These are phyloP conservation scores for Anthostomella pinea DNA, from an alignment of 2,329 filamentous ascomycete species.

Conservation along the genomic window DNA sequence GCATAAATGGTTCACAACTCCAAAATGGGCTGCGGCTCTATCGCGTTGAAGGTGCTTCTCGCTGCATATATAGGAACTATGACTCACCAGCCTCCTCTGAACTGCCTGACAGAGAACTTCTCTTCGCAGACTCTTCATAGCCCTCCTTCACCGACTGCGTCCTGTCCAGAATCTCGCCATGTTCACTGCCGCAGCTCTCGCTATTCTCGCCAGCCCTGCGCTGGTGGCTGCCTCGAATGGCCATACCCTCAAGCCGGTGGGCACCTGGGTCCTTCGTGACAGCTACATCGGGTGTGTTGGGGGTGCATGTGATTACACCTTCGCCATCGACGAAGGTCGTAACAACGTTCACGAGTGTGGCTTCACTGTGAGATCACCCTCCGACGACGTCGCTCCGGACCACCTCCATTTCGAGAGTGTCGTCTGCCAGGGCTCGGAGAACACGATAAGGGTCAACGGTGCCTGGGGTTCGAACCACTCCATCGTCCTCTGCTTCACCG, in stretches of 20 bases:
- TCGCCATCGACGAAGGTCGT: background rate
- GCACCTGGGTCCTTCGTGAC: background rate
- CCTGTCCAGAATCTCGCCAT: too few relatives aligned
- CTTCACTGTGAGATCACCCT: background rate
- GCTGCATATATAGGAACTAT: too few relatives aligned
- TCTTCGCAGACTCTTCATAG: too few relatives aligned
- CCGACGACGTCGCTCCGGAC: background rate
- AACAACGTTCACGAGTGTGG: background rate
- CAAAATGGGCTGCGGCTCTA: too few relatives aligned
- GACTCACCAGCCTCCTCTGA: too few relatives aligned
- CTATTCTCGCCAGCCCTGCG: too few relatives aligned
- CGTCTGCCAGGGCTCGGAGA: constrained; percentile 1
- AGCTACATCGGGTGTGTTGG: background rate
- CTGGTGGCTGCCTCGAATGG: background rate
- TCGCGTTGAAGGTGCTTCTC: too few relatives aligned
- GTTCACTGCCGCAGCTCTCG: too few relatives aligned
- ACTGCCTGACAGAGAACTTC: too few relatives aligned
- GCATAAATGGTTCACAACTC: too few relatives aligned
- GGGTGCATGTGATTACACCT: constrained; percentile 1
- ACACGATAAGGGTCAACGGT: constrained; percentile 8
- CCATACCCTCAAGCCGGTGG: background rate
- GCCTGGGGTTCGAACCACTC: constrained; percentile 1
- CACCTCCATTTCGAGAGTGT: constrained; percentile 1
- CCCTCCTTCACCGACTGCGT: too few relatives aligned
- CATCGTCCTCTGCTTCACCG: constrained; percentile 7